Evolutionary conservation across 2,329 filamentous ascomycete genomes (phyloP).

Genomic region (Monilinia fructicola): DNA sequence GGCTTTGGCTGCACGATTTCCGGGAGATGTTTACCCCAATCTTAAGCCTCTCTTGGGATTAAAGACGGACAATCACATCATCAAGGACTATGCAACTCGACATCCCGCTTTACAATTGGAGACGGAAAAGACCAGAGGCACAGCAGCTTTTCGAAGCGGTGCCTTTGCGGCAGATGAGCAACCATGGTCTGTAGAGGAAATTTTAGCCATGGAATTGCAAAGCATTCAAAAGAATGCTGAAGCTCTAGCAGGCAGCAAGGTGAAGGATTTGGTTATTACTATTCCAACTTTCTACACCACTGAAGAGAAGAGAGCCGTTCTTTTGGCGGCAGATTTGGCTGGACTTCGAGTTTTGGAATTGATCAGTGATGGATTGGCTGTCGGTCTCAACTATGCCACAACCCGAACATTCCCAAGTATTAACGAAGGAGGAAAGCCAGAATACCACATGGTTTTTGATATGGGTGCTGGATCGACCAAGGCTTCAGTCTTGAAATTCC

Average conservation of each 20-base stretch:
- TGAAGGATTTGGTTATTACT: constrained; percentile 84
- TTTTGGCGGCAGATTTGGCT: constrained; percentile 81
- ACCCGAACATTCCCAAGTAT: constrained; percentile 84
- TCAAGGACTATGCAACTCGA: constrained; percentile 68
- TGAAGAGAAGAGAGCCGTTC: constrained; percentile 84
- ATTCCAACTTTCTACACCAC: constrained; percentile 86
- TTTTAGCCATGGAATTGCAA: constrained; percentile 94
- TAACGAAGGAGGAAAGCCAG: constrained; percentile 78
- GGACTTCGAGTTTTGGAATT: constrained; percentile 82
- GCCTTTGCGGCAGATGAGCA: constrained; percentile 62
- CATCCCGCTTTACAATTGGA: constrained; percentile 78
- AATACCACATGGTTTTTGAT: constrained; percentile 91
- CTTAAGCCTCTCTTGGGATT: constrained; percentile 88
- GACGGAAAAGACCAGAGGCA: constrained; percentile 59
- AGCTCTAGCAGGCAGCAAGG: constrained; percentile 68
- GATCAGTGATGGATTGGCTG: constrained; percentile 85
- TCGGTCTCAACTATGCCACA: constrained; percentile 94
- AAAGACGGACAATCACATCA: constrained; percentile 56
- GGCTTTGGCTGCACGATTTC: constrained; percentile 82
- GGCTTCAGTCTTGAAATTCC: constrained; percentile 85
- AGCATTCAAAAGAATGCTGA: constrained; percentile 90
- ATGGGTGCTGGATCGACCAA: constrained; percentile 97
- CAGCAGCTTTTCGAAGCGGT: constrained; percentile 79
- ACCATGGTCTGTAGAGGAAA: constrained; percentile 80
- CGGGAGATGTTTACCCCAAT: constrained; percentile 91